Conservation (phyloP, 2,329 filamentous ascomycete species). For the Pyricularia sp. region DNA sequence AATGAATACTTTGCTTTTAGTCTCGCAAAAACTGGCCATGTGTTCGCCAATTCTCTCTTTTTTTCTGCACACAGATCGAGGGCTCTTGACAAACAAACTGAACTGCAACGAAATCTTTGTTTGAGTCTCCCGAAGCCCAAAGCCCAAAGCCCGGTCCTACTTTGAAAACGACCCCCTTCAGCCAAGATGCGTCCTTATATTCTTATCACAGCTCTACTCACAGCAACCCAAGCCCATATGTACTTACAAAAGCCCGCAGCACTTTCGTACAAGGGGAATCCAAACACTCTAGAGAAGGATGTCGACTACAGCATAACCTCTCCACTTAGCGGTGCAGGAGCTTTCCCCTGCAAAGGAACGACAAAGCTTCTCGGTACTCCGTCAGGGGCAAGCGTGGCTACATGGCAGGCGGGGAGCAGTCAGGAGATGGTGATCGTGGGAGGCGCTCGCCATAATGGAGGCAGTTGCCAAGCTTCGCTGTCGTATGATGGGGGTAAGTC, state of each 20-base stretch:
- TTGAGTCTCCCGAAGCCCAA: background rate
- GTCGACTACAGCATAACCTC: conserved; percentile 64
- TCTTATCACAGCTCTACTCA: conserved; percentile 11
- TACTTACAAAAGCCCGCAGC: conserved; percentile 42
- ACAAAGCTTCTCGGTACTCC: conserved; percentile 36
- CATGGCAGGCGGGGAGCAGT: conserved; percentile 50
- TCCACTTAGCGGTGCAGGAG: conserved; percentile 52
- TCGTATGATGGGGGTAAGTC: conserved; percentile 63
- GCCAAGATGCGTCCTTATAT: background rate
- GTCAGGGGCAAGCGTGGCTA: conserved; percentile 44
- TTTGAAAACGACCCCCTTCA: background rate
- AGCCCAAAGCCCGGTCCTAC: no score
- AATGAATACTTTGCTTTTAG: background rate
- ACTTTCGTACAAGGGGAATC: conserved; percentile 41
- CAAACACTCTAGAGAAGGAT: conserved; percentile 27
- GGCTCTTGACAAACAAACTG: background rate
- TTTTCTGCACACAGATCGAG: background rate
- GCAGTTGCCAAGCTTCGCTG: conserved; percentile 67
- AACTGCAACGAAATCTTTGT: background rate
- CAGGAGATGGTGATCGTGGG: conserved; percentile 58
- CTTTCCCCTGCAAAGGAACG: conserved; percentile 70
- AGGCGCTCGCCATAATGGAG: conserved; percentile 55
- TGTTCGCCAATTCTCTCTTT: background rate
- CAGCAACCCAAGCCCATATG: conserved; percentile 43
- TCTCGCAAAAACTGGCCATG: background rate